Evolutionary conservation across 2,329 filamentous ascomycete genomes (phyloP).

Genomic region (Furcasterigmium furcatum): DNA sequence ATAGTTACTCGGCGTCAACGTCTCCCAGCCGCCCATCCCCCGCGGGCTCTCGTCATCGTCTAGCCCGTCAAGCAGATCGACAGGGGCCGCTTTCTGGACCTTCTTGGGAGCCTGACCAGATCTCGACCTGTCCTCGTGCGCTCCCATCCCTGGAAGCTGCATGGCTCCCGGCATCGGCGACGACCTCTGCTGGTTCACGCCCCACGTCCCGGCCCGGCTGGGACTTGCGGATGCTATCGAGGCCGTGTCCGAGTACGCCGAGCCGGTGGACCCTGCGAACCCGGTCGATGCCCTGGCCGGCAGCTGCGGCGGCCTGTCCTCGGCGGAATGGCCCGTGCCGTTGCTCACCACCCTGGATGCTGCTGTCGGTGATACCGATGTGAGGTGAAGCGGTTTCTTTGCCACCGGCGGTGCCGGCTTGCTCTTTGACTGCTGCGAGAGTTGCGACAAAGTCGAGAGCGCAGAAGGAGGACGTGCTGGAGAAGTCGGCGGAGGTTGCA

Average conservation of each 20-base stretch:
- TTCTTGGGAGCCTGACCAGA: slow-evolving; percentile 8
- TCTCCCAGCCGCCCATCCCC: slow-evolving; percentile 52
- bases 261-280: slow-evolving; percentile 1
- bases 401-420: slow-evolving; percentile 56
- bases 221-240: background rate
- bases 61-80: slow-evolving; percentile 44
- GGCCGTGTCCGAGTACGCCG: background rate
- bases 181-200: slow-evolving; percentile 2
- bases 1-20: slow-evolving; percentile 43
- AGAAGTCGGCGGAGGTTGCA: slow-evolving; percentile 19
- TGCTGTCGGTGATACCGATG: slow-evolving; percentile 25
- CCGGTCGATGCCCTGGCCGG: slow-evolving; percentile 11
- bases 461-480: slow-evolving; percentile 28
- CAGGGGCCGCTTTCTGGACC: slow-evolving; percentile 17
- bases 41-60: slow-evolving; percentile 34
- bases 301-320: slow-evolving; percentile 13
- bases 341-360: slow-evolving; percentile 13
- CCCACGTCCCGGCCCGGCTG: background rate
- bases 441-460: slow-evolving; percentile 28
- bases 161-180: slow-evolving; percentile 9
- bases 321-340: slow-evolving; percentile 10
- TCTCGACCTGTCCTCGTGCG: slow-evolving; percentile 3
- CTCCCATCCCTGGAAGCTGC: slow-evolving; percentile 10
- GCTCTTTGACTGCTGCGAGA: slow-evolving; percentile 24
- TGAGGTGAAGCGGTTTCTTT: slow-evolving; percentile 58